phyloP scores from a whole-genome alignment of 2,329 filamentous ascomycete genomes.

The Lasiodiplodia gonubiensis region DNA sequence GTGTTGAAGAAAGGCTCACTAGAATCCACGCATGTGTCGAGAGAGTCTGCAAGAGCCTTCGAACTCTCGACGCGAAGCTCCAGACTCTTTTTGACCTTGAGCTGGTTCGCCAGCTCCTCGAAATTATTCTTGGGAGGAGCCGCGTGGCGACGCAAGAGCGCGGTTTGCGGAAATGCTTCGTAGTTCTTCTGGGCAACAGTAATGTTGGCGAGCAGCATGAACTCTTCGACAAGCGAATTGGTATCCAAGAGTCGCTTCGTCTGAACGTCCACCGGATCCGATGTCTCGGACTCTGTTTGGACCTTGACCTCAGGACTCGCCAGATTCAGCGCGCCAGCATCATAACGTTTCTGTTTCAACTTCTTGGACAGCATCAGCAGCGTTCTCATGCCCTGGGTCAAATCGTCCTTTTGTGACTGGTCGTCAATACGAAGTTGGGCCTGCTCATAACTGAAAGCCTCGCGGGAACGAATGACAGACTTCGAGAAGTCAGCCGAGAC shows the following conservation, averaged over 20 bases:
- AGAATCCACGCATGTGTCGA: conserved; percentile 82
- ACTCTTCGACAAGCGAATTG: conserved; percentile 97
- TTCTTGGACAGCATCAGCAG: conserved; percentile 90
- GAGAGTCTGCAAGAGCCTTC: conserved; percentile 88
- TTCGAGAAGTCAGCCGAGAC: conserved; percentile 90
- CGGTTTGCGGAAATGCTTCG: conserved; percentile 91
- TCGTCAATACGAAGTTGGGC: conserved; percentile 96
- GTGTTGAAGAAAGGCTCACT: conserved; percentile 97
- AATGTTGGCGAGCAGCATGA: conserved; percentile 98
- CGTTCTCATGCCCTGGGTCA: conserved; percentile 87
- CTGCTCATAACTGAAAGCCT: conserved; percentile 97
- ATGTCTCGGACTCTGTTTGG: conserved; percentile 92
- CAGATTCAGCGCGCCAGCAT: conserved; percentile 90
- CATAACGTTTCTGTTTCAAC: conserved; percentile 93
- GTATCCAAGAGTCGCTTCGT: conserved; percentile 93
- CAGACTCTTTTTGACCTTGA: conserved; percentile 83
- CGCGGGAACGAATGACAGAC: conserved; percentile 94
- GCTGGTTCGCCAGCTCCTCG: conserved; percentile 88
- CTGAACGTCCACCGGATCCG: conserved; percentile 94
- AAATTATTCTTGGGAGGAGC: conserved; percentile 96
- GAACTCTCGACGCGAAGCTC: conserved; percentile 85
- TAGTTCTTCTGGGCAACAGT: conserved; percentile 91
- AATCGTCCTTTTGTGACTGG: conserved; percentile 80
- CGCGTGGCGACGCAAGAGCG: conserved; percentile 88
- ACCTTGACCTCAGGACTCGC: conserved; percentile 98